Percentiles rank a stretch among this genome's conserved stretches.
These are phyloP conservation scores for Pichia thaimueangensis DNA, from an alignment of 805 yeast genomes.

Conservation along the genomic window DNA sequence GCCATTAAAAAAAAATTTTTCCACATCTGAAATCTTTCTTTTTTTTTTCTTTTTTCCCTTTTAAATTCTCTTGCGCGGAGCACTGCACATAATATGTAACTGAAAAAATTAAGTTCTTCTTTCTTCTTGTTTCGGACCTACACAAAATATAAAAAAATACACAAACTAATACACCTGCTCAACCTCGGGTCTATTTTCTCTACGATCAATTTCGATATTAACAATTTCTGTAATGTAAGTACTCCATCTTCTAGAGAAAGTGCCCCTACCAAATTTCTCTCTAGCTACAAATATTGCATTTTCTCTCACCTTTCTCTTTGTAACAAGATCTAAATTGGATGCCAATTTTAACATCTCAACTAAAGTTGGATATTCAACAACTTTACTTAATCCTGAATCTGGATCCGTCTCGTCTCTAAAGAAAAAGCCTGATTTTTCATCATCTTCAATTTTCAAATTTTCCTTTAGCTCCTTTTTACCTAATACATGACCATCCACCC, in stretches of 20 bases:
- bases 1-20: no score
- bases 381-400: conserved; percentile 36
- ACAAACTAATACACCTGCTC: conserved; percentile 28
- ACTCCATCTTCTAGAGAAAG: conserved; percentile 22
- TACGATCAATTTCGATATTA: conserved; percentile 18
- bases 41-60: no score
- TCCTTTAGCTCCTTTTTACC: conserved; percentile 10
- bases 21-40: no score
- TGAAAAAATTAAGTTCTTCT: no score
- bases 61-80: no score
- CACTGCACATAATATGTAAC: no score
- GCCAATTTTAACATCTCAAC: conserved; percentile 40
- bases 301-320: conserved; percentile 16
- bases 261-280: conserved; percentile 24
- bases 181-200: conserved; percentile 24
- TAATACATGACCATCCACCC: conserved; percentile 18
- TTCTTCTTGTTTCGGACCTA: no score
- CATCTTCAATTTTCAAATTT: neutral
- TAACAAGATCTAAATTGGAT: conserved; percentile 11
- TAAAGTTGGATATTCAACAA: conserved; percentile 31
- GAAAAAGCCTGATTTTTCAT: conserved; percentile 65
- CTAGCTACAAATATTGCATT: conserved; percentile 22
- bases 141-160: no score
- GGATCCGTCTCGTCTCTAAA: conserved; percentile 71
- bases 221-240: conserved; percentile 11